These are phyloP conservation scores for Logfia minima DNA, from an alignment of 129 eudicot genomes.

Conservation along the genomic window DNA sequence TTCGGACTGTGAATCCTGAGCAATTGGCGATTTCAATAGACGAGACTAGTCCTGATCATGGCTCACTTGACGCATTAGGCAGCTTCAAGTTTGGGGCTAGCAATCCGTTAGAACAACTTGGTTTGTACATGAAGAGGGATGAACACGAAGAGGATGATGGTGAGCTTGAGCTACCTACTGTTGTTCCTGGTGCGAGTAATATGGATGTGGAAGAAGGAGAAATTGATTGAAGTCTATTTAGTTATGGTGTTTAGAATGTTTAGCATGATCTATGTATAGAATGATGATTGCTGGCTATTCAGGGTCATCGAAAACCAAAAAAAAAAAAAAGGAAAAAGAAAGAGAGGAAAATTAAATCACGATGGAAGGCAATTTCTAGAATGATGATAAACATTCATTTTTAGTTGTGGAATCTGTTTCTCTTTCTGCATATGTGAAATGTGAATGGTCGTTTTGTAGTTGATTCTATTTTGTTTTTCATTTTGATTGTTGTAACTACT, in stretches of 20 bases:
- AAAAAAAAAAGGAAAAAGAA: neutral
- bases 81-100: slow-evolving; percentile 78
- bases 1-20: slow-evolving; percentile 52
- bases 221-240: slow-evolving; percentile 49
- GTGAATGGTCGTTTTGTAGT: slow-evolving; percentile 28
- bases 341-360: neutral
- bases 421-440: slow-evolving; percentile 24
- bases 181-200: slow-evolving; percentile 18
- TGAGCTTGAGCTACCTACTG: slow-evolving; percentile 53
- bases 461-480: neutral
- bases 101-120: slow-evolving; percentile 90
- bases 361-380: slow-evolving; percentile 11
- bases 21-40: slow-evolving; percentile 54
- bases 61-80: slow-evolving; percentile 64
- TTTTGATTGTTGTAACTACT: neutral
- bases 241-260: slow-evolving; percentile 23
- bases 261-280: slow-evolving; percentile 36
- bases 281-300: slow-evolving; percentile 18
- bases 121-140: slow-evolving; percentile 78
- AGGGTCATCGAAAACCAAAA: neutral
- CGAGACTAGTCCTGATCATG: slow-evolving; percentile 69
- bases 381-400: slow-evolving; percentile 21
- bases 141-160: slow-evolving; percentile 92
- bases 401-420: slow-evolving; percentile 20
- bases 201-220: slow-evolving; percentile 90